Evolutionary conservation across 768 basidiomycete species (phyloP).

Genomic region (Hydnomerulius pinastri): DNA sequence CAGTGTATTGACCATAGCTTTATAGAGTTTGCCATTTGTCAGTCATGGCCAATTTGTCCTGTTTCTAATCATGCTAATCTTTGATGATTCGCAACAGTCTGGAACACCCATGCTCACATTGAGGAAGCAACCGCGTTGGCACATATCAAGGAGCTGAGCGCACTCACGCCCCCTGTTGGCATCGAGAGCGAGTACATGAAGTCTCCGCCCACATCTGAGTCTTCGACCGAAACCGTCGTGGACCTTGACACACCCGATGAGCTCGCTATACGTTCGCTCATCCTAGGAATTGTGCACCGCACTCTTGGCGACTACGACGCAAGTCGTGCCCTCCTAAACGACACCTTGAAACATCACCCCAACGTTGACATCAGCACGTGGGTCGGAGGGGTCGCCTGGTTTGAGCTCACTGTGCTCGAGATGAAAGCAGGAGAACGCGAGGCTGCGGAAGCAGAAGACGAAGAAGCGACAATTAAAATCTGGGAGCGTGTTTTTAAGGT

Average conservation of each 20-base stretch:
- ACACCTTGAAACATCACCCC: conserved; percentile 47
- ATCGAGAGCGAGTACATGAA: conserved; percentile 34
- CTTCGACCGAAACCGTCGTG: not conserved
- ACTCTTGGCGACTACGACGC: conserved; percentile 48
- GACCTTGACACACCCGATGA: conserved; percentile 75
- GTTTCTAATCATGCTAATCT: conserved; percentile 4
- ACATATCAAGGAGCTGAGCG: conserved; percentile 57
- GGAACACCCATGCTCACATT: conserved; percentile 76
- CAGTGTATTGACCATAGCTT: conserved; percentile 4
- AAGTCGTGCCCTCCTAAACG: conserved; percentile 50
- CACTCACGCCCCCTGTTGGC: conserved; percentile 47
- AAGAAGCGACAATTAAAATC: conserved; percentile 16
- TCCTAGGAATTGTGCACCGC: conserved; percentile 68
- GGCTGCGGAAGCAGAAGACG: conserved; percentile 34
- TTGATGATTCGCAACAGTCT: conserved; percentile 53
- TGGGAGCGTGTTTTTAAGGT: conserved; percentile 54
- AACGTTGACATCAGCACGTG: conserved; percentile 58
- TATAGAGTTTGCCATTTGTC: conserved; percentile 71
- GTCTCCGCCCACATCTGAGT: not conserved
- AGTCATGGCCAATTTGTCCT: conserved; percentile 22
- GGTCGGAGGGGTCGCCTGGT: conserved; percentile 66
- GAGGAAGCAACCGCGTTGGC: conserved; percentile 51
- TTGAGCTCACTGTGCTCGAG: conserved; percentile 72
- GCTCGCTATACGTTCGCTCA: conserved; percentile 63
- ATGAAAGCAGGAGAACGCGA: conserved; percentile 57